Evolutionary conservation across 768 basidiomycete species (phyloP), one percentile per base, ranked within the genome.

Genomic region (Mycena olivaceomarginata): DNA sequence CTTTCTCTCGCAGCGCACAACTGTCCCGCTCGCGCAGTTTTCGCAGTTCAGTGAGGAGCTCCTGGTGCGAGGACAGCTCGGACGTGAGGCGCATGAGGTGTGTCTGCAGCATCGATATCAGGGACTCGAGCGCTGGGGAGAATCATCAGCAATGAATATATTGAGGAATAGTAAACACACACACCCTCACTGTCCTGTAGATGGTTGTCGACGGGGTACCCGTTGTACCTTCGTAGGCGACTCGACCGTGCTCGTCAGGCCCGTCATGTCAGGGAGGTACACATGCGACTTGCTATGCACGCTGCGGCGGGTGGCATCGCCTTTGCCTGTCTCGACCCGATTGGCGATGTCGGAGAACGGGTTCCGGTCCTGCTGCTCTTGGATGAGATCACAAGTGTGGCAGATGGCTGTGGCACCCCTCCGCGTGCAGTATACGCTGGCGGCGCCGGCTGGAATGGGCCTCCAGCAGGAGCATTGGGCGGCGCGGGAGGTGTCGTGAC

Each of bases 191-290:
- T 88, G n/a, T 95, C 94, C 43, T 90, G 88, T 75, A 86, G 89
- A 78, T 87, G 85, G 7, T 86, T 87, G 37, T 90, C 87, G 12
- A 86, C 87, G 43, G 85, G 86, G 76, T 93, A 91, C 0, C 85
- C 81, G 77, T 89, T 86, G 77, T 94, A 93, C 41, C 88, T 91
- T 94, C 0, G 92, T 91, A 1, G 96, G 96, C 5, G 94, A 94
- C 67, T 92, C 91, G 16, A 96, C 92, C 0, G 94, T 96, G 59
- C 89, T 93, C 0, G 95, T 97, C 12, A 97, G 83, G 0, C 96
- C 96, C 10, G 96, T 97, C 5, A 97, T 92, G 80, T 97, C 96
- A 0, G 96, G 96, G 2, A 96, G 86, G 66, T 93, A 90, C 22
- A 96, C 82, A 11, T 75, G 75, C 9, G 75, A 76, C 45, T 88